Evolutionary conservation across 1,139 yeast species (phyloP).

Genomic region (Hanseniaspora sp.): DNA sequence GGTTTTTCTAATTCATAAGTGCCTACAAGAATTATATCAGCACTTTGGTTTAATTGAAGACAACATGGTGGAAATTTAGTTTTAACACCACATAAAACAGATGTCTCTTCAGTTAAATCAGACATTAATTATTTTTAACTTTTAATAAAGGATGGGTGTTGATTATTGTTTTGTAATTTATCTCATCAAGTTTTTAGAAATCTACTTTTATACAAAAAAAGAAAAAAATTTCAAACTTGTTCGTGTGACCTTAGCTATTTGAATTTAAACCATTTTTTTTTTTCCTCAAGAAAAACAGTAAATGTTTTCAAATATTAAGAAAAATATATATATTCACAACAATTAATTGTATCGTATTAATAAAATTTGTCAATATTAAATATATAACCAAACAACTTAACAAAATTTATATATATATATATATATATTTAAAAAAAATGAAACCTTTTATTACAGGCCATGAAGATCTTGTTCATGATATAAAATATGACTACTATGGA

Average conservation of each 20-base stretch:
- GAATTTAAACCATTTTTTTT: no score
- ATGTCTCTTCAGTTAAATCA: slow-evolving; percentile 19
- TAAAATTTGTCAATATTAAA: no score
- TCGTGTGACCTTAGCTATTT: no score
- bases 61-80: slow-evolving; percentile 76
- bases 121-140: not conserved
- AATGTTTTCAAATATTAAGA: no score
- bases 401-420: slow-evolving; percentile 14
- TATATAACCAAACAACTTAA: no score
- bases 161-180: not conserved
- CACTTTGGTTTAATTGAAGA: slow-evolving; percentile 43
- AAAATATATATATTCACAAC: no score
- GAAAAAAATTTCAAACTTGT: no score
- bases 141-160: no score
- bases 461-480: slow-evolving; percentile 80
- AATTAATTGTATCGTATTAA: no score
- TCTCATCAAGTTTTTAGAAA: no score
- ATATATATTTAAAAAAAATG: slow-evolving; percentile 27
- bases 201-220: no score
- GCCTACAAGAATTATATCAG: slow-evolving; percentile 47
- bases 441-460: slow-evolving; percentile 79
- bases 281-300: no score
- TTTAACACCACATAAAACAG: slow-evolving; percentile 22
- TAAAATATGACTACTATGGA: slow-evolving; percentile 83
- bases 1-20: slow-evolving; percentile 63